phyloP scores from a whole-genome alignment of 306 rosid genomes.

The Prinsepia uniflora region DNA sequence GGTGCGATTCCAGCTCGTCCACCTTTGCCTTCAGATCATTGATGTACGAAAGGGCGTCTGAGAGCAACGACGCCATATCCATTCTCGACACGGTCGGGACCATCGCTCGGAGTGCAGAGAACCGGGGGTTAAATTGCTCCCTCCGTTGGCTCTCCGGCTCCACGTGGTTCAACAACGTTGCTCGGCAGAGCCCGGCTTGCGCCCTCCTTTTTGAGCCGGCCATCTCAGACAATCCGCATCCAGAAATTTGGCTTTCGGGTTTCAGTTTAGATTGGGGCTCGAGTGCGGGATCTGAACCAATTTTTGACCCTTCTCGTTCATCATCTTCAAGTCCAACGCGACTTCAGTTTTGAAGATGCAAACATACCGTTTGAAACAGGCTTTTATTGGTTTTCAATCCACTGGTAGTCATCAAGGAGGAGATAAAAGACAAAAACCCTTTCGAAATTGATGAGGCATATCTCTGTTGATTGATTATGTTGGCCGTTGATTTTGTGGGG shows the following conservation, averaged over 20 bases:
- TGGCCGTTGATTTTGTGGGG: no score
- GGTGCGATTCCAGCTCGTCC: constrained; percentile 48
- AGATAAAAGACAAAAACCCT: no score
- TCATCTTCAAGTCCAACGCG: background rate
- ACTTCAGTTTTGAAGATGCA: background rate
- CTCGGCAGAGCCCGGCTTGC: constrained; percentile 56
- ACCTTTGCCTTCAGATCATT: no score
- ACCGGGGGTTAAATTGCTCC: constrained; percentile 79
- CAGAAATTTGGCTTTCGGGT: constrained; percentile 46
- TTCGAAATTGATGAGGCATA: no score
- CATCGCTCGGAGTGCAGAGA: constrained; percentile 74
- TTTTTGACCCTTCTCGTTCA: background rate
- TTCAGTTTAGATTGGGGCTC: background rate
- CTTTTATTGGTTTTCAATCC: no score
- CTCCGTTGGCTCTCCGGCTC: constrained; percentile 89
- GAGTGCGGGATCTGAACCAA: background rate
- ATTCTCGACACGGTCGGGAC: no score
- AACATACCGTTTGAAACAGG: no score
- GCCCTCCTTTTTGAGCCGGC: constrained; percentile 52
- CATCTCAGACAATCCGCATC: constrained; percentile 51
- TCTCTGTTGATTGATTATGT: no score
- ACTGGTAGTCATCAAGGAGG: no score
- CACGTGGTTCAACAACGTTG: constrained; percentile 62
- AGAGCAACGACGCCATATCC: no score
- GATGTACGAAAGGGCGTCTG: no score